These are phyloP conservation scores for Jatropha multifida DNA, from an alignment of 441 rosid species.

Conservation along the genomic window DNA sequence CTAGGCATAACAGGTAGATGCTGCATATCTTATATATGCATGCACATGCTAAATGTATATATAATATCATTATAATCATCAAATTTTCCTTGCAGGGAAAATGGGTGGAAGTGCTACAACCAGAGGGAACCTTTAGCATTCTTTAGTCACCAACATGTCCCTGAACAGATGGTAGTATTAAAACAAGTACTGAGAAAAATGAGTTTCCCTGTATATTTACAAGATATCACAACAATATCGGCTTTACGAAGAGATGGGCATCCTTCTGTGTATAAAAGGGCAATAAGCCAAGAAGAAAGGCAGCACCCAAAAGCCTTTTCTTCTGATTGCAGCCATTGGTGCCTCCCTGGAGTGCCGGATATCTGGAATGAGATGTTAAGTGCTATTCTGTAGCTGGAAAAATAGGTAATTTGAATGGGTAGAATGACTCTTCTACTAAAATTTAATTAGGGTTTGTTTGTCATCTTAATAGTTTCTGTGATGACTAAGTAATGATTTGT, in stretches of 20 bases:
- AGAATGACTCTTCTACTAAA: conserved; percentile 22
- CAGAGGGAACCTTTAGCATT: conserved; percentile 63
- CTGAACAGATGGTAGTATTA: conserved; percentile 59
- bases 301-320: conserved; percentile 39
- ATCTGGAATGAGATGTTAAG: conserved; percentile 88
- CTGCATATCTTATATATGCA: background rate
- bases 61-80: background rate
- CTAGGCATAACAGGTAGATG: conserved; percentile 71
- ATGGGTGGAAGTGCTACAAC: conserved; percentile 86
- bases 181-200: conserved; percentile 64
- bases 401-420: background rate
- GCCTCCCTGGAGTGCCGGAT: conserved; percentile 96
- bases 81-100: conserved; percentile 44
- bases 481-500: conserved; percentile 20
- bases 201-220: conserved; percentile 75
- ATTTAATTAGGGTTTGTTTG: conserved; percentile 15
- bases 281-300: conserved; percentile 48
- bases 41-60: background rate
- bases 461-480: conserved; percentile 11
- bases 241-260: conserved; percentile 84
- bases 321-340: conserved; percentile 95
- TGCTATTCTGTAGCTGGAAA: conserved; percentile 41
- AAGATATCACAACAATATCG: conserved; percentile 73
- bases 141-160: conserved; percentile 58
- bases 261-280: conserved; percentile 76